A percentile compares a stretch with the other conserved stretches of the same genome.
These are phyloP conservation scores for Trifolium fragiferum DNA, from an alignment of 306 rosid species.

Conservation along the genomic window DNA sequence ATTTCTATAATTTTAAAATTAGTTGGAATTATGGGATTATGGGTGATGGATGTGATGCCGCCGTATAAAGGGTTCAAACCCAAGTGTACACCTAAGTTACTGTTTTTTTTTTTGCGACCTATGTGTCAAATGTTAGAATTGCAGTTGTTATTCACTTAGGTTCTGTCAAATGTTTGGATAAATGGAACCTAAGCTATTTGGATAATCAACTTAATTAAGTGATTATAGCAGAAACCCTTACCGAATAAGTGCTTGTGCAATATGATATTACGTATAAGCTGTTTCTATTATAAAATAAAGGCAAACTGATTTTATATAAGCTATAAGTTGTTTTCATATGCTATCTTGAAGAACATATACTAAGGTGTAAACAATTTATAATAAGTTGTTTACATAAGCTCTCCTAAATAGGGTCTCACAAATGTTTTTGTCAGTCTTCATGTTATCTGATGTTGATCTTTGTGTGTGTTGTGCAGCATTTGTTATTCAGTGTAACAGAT, in stretches of 20 bases:
- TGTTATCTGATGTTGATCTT: slow-evolving; percentile 21
- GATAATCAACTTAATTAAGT: too few relatives aligned
- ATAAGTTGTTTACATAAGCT: background rate
- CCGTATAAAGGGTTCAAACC: background rate
- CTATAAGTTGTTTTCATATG: too few relatives aligned
- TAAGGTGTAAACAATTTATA: too few relatives aligned
- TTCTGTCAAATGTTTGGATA: too few relatives aligned
- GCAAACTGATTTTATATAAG: too few relatives aligned
- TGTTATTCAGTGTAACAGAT: slow-evolving; percentile 88
- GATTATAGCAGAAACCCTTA: too few relatives aligned
- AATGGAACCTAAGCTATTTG: background rate
- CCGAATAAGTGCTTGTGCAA: too few relatives aligned
- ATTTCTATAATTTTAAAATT: slow-evolving; percentile 15
- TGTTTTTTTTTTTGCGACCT: background rate
- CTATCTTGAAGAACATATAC: too few relatives aligned
- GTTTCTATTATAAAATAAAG: too few relatives aligned
- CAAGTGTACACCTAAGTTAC: background rate
- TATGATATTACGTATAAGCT: too few relatives aligned
- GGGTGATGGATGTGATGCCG: background rate
- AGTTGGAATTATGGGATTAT: slow-evolving; percentile 5
- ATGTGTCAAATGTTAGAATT: slow-evolving; percentile 33
- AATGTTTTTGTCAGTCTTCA: background rate
- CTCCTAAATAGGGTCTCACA: background rate
- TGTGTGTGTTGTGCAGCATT: slow-evolving; percentile 69
- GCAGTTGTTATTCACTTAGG: background rate